Conservation (phyloP, 2,329 filamentous ascomycete species). For the Knoxdaviesia capensis region DNA sequence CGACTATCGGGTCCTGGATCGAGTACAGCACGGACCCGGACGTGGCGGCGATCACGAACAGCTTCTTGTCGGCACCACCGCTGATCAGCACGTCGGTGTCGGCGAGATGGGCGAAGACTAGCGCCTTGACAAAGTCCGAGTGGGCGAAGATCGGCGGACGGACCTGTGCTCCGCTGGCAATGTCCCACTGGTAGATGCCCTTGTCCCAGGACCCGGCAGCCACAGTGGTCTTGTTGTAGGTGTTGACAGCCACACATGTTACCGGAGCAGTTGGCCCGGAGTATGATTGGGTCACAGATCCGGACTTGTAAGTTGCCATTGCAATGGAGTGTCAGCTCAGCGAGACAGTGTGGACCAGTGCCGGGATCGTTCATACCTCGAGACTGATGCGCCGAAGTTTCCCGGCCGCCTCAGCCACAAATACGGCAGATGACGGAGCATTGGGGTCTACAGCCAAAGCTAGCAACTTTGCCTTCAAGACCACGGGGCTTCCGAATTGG, state of each 20-base stretch:
- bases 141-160: slow-evolving; percentile 54
- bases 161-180: slow-evolving; percentile 27
- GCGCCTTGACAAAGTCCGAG: slow-evolving; percentile 75
- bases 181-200: slow-evolving; percentile 67
- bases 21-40: slow-evolving; percentile 51
- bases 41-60: slow-evolving; percentile 63
- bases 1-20: slow-evolving; percentile 51
- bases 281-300: slow-evolving; percentile 24
- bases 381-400: slow-evolving; percentile 53
- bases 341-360: neutral
- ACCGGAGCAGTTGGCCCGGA: slow-evolving; percentile 62
- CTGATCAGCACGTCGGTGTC: slow-evolving; percentile 48
- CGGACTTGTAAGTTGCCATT: neutral
- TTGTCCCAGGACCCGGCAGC: slow-evolving; percentile 95
- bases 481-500: slow-evolving; percentile 62
- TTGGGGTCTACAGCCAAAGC: slow-evolving; percentile 49
- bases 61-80: slow-evolving; percentile 59
- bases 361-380: slow-evolving; percentile 32
- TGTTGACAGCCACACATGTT: slow-evolving; percentile 52
- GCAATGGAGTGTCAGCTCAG: neutral
- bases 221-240: slow-evolving; percentile 33
- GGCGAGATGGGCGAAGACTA: slow-evolving; percentile 41
- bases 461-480: slow-evolving; percentile 69
- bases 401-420: slow-evolving; percentile 76
- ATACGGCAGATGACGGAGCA: slow-evolving; percentile 36